Evolutionary conservation across 352 stramenopile genomes (phyloP).

Genomic region (Phytophthora constricta): DNA sequence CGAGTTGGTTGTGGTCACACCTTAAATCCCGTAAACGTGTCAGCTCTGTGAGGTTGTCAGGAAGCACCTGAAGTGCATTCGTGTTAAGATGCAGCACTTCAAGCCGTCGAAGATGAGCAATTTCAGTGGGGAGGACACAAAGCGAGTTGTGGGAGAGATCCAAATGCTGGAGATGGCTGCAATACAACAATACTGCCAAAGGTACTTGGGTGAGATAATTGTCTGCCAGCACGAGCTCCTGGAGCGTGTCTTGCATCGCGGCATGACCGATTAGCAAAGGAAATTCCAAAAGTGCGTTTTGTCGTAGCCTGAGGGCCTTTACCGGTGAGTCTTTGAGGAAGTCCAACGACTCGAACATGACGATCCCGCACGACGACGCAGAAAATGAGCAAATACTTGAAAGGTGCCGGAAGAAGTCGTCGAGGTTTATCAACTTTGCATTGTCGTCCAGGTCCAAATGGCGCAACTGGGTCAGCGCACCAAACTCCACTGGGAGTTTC

Average conservation of each 20-base stretch:
- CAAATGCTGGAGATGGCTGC: slow-evolving; percentile 41
- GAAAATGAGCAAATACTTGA: slow-evolving; percentile 39
- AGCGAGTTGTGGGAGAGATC: slow-evolving; percentile 63
- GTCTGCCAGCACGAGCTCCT: slow-evolving; percentile 40
- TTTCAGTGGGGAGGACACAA: slow-evolving; percentile 41
- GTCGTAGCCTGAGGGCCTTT: slow-evolving; percentile 34
- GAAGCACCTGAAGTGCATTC: slow-evolving; percentile 52
- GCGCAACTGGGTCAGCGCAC: slow-evolving; percentile 32
- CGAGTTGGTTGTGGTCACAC: slow-evolving; percentile 49
- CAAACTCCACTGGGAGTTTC: slow-evolving; percentile 49
- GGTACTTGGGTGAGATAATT: slow-evolving; percentile 54
- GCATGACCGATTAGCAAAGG: slow-evolving; percentile 41
- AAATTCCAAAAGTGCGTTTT: slow-evolving; percentile 59
- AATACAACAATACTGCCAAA: slow-evolving; percentile 48
- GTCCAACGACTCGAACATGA: slow-evolving; percentile 49
- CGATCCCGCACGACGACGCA: slow-evolving; percentile 47
- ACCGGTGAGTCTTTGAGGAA: slow-evolving; percentile 57
- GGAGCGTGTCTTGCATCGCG: slow-evolving; percentile 56
- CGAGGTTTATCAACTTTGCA: slow-evolving; percentile 40
- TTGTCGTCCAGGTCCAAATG: slow-evolving; percentile 56
- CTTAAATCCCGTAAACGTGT: slow-evolving; percentile 39
- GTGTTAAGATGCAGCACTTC: slow-evolving; percentile 46
- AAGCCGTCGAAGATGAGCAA: slow-evolving; percentile 44
- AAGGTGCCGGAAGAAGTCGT: slow-evolving; percentile 45
- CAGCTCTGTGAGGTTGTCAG: slow-evolving; percentile 47